Evolutionary conservation across 495 filamentous ascomycete species (phyloP).

Genomic region (Letharia columbiana): DNA sequence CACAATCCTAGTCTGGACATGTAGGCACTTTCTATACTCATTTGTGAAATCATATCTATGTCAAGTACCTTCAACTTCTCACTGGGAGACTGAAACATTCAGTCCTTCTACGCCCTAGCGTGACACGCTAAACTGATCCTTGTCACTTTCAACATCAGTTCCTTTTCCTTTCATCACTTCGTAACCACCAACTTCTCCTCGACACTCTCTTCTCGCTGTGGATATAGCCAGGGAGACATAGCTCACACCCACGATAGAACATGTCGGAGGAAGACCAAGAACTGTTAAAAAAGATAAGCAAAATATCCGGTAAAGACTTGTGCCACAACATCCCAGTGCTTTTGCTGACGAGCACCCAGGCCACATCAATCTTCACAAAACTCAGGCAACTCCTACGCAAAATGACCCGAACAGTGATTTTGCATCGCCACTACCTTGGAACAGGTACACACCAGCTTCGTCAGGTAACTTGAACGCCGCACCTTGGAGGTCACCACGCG

Average conservation of each 20-base stretch:
- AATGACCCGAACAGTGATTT: conserved; percentile 12
- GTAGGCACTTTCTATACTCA: background rate
- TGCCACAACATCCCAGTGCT: conserved; percentile 20
- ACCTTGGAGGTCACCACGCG: conserved; percentile 16
- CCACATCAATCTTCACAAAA: conserved; percentile 78
- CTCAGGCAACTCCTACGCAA: conserved; percentile 40
- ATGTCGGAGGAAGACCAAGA: conserved; percentile 67
- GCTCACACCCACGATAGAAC: conserved; percentile 1
- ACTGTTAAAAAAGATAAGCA: conserved; percentile 64
- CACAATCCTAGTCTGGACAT: background rate
- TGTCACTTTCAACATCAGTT: background rate
- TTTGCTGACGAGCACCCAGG: conserved; percentile 41
- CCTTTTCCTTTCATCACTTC: background rate
- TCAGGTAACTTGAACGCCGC: conserved; percentile 22
- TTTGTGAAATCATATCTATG: background rate
- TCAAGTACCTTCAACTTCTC: background rate
- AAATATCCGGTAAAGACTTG: conserved; percentile 56
- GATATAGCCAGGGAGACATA: background rate
- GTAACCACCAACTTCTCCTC: background rate
- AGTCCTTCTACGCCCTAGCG: background rate
- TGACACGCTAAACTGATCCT: background rate
- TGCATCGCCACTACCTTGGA: conserved; percentile 13
- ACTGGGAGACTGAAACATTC: too few relatives aligned
- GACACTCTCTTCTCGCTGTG: background rate
- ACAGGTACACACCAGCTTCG: conserved; percentile 21